Evolutionary conservation across 306 rosid species (phyloP), one percentile per base, ranked within the genome.

Genomic region (Morella rubra): DNA sequence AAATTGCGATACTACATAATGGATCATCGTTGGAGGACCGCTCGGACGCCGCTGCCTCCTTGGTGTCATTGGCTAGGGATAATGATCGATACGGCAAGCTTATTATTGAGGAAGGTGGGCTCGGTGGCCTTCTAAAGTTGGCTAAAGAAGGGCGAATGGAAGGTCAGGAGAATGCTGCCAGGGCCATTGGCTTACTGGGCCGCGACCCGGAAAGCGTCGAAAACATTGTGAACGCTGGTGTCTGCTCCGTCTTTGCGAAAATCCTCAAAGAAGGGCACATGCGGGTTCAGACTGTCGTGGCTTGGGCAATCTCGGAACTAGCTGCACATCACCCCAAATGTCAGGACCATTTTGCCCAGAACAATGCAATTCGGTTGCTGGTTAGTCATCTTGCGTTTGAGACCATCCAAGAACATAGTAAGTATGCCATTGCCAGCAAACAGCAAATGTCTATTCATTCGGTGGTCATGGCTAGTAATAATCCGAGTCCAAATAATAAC

Each of bases 381-480:
- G 95, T 90, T 5, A 90, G 97, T 73, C 97, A 90, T 74, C 88
- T 91, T 0, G 97, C 95, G 0, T 91, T 91, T 3, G 97, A 91
- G 46, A 91, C 95, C 5, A 91, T 91, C 74, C 91, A 88, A 71
- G 97, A 91, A 20, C 97, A 91, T 12, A 91, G 95, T 41, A 89
- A 86, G 77, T 91, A 91, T 50, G 40, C 84, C 9, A 85, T 91
- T 60, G 61, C 76, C 2, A 73, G 52, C 8, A 88, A 86, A 44
- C 89, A 88, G 2, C 85, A 82, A 42, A 77, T 86, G 80, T 81
- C 90, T 0, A 55, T 89, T n/a, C 92, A 91, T 62, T 85, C 97
- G 0, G 77, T 91, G 55, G 19, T 91, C 3, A 49, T 89, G 85
- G 90, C 85, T 0, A 89, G 79, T 22, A 83, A 82, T 49, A 32